These are phyloP conservation scores for Talaromyces stipitatus DNA, from an alignment of 495 filamentous ascomycete genomes.

Conservation along the genomic window DNA sequence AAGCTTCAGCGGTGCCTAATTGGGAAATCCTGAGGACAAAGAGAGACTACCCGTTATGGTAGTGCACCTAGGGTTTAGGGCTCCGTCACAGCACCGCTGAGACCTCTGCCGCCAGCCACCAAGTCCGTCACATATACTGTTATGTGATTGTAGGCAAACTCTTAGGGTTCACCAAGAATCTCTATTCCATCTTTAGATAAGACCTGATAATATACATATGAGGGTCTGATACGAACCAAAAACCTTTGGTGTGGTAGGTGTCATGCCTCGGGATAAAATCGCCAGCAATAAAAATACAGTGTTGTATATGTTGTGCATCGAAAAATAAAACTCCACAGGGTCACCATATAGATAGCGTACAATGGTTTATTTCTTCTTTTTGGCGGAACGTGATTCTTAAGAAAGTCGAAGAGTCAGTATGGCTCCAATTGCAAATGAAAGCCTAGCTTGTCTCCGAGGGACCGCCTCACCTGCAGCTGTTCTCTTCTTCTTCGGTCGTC, in stretches of 20 bases:
- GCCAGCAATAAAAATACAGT: neutral
- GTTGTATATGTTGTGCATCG: neutral
- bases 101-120: too few relatives aligned
- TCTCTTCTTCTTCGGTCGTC: conserved; percentile 84
- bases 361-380: conserved; percentile 34
- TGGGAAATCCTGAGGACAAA: too few relatives aligned
- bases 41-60: too few relatives aligned
- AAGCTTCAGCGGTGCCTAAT: too few relatives aligned
- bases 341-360: neutral
- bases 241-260: neutral
- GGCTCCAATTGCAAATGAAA: neutral
- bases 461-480: conserved; percentile 50
- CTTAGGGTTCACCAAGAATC: too few relatives aligned
- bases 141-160: too few relatives aligned
- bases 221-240: neutral
- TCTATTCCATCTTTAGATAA: too few relatives aligned
- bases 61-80: too few relatives aligned
- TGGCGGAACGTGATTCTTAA: conserved; percentile 31
- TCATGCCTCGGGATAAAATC: neutral
- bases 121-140: too few relatives aligned
- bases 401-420: neutral
- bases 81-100: too few relatives aligned
- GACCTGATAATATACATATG: neutral
- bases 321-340: neutral
- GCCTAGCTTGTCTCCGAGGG: neutral